A percentile compares a stretch with the other conserved stretches of the same genome.
These are phyloP conservation scores for Solanum rostratum DNA, from an alignment of 257 asterid genomes.

Conservation along the genomic window DNA sequence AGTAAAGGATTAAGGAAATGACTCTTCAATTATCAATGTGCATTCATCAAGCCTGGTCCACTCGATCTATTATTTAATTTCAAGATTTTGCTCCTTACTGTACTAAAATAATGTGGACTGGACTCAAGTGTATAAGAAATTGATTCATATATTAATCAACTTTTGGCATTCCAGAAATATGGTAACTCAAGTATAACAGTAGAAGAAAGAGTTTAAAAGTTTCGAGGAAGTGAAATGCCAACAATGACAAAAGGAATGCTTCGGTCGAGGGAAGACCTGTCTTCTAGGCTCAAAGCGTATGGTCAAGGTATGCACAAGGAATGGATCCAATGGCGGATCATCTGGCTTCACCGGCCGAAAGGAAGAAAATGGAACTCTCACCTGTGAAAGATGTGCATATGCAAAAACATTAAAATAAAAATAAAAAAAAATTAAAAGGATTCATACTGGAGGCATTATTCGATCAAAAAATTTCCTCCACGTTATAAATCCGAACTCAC, in stretches of 20 bases:
- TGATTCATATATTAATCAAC: neutral
- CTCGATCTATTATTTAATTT: neutral
- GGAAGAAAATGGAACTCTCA: constrained; percentile 88
- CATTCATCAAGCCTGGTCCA: neutral
- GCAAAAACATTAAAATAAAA: neutral
- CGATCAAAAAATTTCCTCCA: neutral
- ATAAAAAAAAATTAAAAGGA: neutral
- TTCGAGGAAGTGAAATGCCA: neutral
- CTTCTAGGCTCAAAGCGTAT: constrained; percentile 94
- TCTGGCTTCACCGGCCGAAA: constrained; percentile 84
- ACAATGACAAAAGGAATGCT: neutral
- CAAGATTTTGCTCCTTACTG: neutral
- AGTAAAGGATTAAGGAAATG: neutral
- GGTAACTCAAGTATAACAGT: neutral
- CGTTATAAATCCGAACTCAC: constrained; percentile 27
- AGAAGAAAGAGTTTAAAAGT: neutral
- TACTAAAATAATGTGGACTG: neutral
- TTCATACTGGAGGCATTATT: neutral
- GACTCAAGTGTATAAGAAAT: neutral
- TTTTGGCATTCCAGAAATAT: neutral
- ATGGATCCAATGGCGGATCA: constrained; percentile 93
- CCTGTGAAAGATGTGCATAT: constrained; percentile 28
- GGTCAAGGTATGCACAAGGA: constrained; percentile 85
- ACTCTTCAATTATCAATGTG: neutral
- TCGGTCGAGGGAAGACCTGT: constrained; percentile 40